Conservation (phyloP, 495 filamentous ascomycete genomes). For the Pyronema omphalodes region DNA sequence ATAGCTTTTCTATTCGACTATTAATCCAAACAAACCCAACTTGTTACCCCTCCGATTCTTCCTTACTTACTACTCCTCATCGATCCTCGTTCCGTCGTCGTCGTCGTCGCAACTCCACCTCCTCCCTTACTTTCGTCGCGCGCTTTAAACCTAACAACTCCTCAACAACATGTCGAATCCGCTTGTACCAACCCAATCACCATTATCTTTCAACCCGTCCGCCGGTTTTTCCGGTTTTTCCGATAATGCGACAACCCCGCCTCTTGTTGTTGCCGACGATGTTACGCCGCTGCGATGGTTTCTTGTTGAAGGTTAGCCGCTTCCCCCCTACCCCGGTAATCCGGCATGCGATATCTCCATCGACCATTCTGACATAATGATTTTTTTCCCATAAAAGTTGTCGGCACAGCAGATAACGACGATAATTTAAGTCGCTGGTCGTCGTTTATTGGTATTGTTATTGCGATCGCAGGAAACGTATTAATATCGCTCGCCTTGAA, state of each 20-base stretch:
- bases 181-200: background rate
- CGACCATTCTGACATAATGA: background rate
- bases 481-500: conserved; percentile 91
- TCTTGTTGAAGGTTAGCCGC: background rate
- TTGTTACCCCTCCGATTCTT: background rate
- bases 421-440: conserved; percentile 57
- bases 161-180: background rate
- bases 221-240: background rate
- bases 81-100: background rate
- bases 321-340: background rate
- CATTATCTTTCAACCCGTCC: background rate
- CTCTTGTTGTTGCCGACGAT: background rate
- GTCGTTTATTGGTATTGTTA: conserved; percentile 81
- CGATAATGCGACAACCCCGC: background rate
- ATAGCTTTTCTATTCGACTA: background rate
- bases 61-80: background rate
- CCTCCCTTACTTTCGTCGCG: too few relatives aligned
- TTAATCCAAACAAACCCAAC: background rate
- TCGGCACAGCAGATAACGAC: conserved; percentile 22
- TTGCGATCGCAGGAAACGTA: conserved; percentile 78
- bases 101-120: background rate
- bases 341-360: background rate
- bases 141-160: too few relatives aligned
- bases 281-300: conserved; percentile 3
- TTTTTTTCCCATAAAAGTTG: background rate